Percentiles rank a stretch among this genome's conserved stretches.
Evolutionary conservation across 2,329 filamentous ascomycete genomes (phyloP).

Genomic region (Parastagonospora nodorum): DNA sequence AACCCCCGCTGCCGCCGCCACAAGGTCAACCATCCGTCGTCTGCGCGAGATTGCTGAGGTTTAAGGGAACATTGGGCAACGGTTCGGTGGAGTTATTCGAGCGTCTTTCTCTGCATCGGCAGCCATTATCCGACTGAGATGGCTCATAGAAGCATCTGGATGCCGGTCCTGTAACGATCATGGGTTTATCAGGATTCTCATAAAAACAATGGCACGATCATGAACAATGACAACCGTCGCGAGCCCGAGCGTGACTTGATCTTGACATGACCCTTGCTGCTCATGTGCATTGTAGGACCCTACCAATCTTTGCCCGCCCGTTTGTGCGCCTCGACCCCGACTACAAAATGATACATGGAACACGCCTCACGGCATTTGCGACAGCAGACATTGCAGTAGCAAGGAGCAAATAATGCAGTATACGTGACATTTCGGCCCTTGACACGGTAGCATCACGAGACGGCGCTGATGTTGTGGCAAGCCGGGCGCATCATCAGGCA

Average conservation of each 20-base stretch:
- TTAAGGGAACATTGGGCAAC: conserved; percentile 56
- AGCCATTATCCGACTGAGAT: conserved; percentile 35
- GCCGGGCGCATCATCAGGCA: no score
- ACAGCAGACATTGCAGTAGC: no score
- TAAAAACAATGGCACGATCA: conserved; percentile 44
- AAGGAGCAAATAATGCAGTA: no score
- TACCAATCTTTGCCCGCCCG: no score
- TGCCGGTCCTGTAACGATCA: conserved; percentile 43
- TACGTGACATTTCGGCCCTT: no score
- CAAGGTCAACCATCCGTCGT: conserved; percentile 94
- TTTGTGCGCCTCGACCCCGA: no score
- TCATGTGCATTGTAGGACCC: no score
- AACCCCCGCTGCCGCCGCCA: conserved; percentile 90
- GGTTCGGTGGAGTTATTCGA: conserved; percentile 43
- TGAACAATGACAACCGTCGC: conserved; percentile 19
- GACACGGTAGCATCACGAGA: no score
- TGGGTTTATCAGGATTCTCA: conserved; percentile 41
- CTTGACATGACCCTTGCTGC: no score
- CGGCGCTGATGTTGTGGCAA: no score
- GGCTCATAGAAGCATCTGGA: conserved; percentile 37
- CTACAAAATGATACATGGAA: no score
- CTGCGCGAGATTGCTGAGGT: conserved; percentile 97
- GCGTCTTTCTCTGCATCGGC: conserved; percentile 42
- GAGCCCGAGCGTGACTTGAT: neutral
- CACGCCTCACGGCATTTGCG: no score